These are phyloP conservation scores for Aquilaria sinensis DNA, from an alignment of 345 rosid genomes.

Conservation along the genomic window DNA sequence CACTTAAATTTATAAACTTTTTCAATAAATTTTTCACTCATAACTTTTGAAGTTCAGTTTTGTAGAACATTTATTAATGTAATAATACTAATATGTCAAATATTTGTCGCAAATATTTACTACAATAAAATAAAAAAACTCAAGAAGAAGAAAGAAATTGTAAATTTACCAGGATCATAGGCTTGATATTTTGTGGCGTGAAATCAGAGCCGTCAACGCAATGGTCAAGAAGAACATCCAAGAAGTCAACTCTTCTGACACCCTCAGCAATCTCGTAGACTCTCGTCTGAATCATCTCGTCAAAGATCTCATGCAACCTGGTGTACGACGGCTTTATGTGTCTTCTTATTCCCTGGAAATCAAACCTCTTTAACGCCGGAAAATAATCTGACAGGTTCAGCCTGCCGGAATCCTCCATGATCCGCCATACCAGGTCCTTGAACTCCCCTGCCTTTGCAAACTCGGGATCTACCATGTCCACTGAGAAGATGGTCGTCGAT, in stretches of 20 bases:
- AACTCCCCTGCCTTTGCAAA: constrained; percentile 27
- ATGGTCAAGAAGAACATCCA: constrained; percentile 34
- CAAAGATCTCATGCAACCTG: constrained; percentile 25
- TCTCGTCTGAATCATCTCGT: constrained; percentile 24
- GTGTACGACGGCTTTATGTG: constrained; percentile 16
- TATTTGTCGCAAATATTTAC: too few species aligned
- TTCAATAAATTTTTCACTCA: too few species aligned
- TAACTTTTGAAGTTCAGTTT: too few species aligned
- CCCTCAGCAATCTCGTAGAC: constrained; percentile 7
- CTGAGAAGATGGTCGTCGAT: constrained; percentile 28
- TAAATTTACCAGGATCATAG: constrained; percentile 26
- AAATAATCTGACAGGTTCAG: constrained; percentile 34
- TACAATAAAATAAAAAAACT: too few species aligned
- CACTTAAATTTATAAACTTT: too few species aligned
- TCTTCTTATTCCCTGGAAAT: constrained; percentile 27
- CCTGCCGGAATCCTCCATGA: constrained; percentile 32
- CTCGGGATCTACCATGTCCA: constrained; percentile 24
- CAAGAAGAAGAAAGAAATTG: too few species aligned
- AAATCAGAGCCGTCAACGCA: constrained; percentile 17
- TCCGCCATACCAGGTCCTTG: constrained; percentile 26
- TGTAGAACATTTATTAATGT: too few species aligned
- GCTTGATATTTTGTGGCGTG: constrained; percentile 22
- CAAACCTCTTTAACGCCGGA: constrained; percentile 27
- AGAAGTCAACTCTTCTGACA: constrained; percentile 19
- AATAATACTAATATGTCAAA: too few species aligned